phyloP scores from a whole-genome alignment of 345 rosid species.

The Excoecaria cochinchinensis region DNA sequence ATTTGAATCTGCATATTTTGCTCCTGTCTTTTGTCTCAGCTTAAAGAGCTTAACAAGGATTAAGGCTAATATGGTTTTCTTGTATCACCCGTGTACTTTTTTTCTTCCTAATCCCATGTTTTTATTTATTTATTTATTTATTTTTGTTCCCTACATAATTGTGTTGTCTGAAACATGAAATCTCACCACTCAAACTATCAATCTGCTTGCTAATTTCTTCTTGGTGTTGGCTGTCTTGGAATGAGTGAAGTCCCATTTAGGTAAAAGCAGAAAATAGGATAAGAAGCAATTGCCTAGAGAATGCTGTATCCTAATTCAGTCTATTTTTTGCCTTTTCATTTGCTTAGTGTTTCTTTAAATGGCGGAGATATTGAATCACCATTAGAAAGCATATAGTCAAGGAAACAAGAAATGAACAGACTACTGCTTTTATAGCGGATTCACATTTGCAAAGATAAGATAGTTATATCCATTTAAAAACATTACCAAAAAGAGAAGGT shows the following conservation, averaged over 20 bases:
- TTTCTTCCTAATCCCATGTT: background rate
- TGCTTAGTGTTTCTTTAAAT: background rate
- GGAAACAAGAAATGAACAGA: background rate
- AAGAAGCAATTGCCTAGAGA: background rate
- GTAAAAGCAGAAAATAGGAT: background rate
- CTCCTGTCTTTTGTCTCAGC: background rate
- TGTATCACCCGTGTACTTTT: background rate
- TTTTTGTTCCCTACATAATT: background rate
- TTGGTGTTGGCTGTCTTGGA: background rate
- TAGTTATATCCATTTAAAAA: background rate
- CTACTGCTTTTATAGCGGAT: background rate
- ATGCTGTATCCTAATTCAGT: background rate
- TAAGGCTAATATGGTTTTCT: background rate
- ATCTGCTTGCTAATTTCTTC: background rate
- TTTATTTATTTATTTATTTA: background rate
- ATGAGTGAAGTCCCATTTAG: too few species aligned
- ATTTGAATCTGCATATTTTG: background rate
- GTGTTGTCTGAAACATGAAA: background rate
- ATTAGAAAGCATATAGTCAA: background rate
- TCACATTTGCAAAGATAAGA: background rate
- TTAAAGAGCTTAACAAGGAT: background rate
- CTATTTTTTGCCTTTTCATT: background rate
- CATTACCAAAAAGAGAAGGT: background rate
- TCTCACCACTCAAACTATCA: background rate
- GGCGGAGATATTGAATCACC: background rate